Percentiles rank a stretch among this genome's conserved stretches.
Conservation (phyloP, 495 filamentous ascomycete genomes). For the Corynascus novoguineensis region DNA sequence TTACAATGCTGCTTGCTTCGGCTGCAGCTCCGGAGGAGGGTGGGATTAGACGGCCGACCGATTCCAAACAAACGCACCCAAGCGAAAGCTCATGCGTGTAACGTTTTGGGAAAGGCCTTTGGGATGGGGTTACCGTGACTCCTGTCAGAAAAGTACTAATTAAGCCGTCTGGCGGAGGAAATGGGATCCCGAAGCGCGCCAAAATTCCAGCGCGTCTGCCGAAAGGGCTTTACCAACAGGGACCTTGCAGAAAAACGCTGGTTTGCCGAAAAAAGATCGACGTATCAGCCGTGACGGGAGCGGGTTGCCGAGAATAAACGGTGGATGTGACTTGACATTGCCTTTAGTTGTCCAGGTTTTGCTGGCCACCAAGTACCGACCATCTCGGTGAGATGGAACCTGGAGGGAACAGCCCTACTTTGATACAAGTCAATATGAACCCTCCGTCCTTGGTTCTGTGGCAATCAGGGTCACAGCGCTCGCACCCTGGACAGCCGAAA, state of each 20-base stretch:
- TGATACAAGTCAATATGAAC: too few species aligned
- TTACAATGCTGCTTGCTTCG: neutral
- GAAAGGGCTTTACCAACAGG: neutral
- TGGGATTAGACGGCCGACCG: neutral
- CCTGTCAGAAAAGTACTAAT: too few species aligned
- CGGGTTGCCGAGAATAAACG: neutral
- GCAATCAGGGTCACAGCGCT: too few species aligned
- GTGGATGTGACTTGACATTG: constrained; percentile 6
- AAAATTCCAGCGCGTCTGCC: neutral
- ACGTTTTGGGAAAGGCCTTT: too few species aligned
- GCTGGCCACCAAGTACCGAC: too few species aligned
- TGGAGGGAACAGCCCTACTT: too few species aligned
- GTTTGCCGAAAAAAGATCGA: constrained; percentile 1
- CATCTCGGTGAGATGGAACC: too few species aligned
- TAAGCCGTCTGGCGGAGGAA: too few species aligned
- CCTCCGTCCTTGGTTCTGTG: too few species aligned
- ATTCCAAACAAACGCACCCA: neutral
- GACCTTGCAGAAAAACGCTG: neutral
- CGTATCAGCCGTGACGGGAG: neutral
- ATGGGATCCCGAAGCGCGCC: neutral
- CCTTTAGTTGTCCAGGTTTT: neutral
- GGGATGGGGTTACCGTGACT: neutral
- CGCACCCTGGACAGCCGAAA: too few species aligned
- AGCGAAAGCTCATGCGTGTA: too few species aligned
- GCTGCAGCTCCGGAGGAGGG: neutral